Evolutionary conservation across 495 filamentous ascomycete species (phyloP), one percentile per base, ranked within the genome.

Genomic region (Talaromyces liani): DNA sequence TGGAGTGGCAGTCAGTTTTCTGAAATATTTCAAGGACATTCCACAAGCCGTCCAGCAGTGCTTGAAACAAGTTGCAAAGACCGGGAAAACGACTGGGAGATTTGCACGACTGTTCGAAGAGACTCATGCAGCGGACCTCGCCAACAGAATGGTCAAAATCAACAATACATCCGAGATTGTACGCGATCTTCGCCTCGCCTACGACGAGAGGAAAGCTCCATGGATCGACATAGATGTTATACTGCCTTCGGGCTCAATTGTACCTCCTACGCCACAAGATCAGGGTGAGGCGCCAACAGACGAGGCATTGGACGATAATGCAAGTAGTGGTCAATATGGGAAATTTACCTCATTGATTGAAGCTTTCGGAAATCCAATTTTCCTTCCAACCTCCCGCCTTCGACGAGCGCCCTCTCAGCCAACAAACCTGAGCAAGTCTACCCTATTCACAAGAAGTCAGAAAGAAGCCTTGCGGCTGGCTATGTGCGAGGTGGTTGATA

Each of bases 21-120:
- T 91, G 71, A 98, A 93, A 71, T 99, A 97, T 77, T 98, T 97
- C 67, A 82, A 83, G 34, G 92, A 96, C 72, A 77, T 98, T 56
- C 88, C 93, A 16, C 87, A 91, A 47, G 75, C 79, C 29, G 83
- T 93, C 65, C 95, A 91, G 78, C 82, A 82, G 64, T 79, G 74
- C 47, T 67, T 83, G 66, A 73, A 66, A 33, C 73, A 75, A 14
- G 51, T 76, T 29, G 71, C 74, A 36, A 74, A 72, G 10, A 64
- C 69, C 41, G 69, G 67, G 27, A 73, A 68, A 41, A 65, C 75
- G 22, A 73, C 70, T 36, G 73, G 68, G 18, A 71, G 66, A 66
- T 80, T 83, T 9, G 84, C 88, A 2, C 79, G 80, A 58, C 80
- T 94, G 63, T 98, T 98, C 71, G 85, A 91, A 66, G 92, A 97